Evolutionary conservation across 495 filamentous ascomycete species (phyloP), one percentile per base, ranked within the genome.

Genomic region (Penicillium nucicola): DNA sequence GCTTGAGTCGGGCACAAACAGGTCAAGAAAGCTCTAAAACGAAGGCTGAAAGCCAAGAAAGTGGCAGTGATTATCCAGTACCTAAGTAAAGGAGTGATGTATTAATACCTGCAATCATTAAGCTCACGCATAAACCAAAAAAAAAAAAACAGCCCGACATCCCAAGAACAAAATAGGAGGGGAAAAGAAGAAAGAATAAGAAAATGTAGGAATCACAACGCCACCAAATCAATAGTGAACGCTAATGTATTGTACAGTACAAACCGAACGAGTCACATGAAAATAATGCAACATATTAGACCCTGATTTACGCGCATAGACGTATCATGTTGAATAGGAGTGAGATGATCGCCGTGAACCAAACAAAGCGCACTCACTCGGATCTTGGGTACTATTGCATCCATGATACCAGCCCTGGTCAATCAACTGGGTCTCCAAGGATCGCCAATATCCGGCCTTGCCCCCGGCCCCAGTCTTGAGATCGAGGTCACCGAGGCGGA

Each of bases 401-500:
- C 78, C 82, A 18, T 62, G 64, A 67, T 96, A 96, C 82, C 87
- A 96, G 11, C 88, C 90, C 9, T 78, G 84, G 1, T 81, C 68
- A 42, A 85, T 77, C 47, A 97, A 62, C 13, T 66, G 64, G 42
- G 60, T 55, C 68, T 96, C 91, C 4, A 79, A 65, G 5, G 69
- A 69, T 50, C 72, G 65, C 93, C 93, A 98, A 55, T 92, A 87
- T 19, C 71, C 61, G 35, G 82, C 65, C 68, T 95, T 96, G 7
- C 76, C 77, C 11, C 77, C 81, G 4, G 73, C 72, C 12, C 78
- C 70, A n/a, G 82, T 84, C 71, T 98, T 98, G 57, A 89, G 76
- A 65, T 98, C 93, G 36, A 97, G 72, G 66, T 98, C 93, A 0
- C 85, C 92, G 2, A 98, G 70, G 42, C 86, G 82, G 32, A 88